phyloP scores from a whole-genome alignment of 225 moss, liverwort and hornwort genomes.

The Polytrichum commune region DNA sequence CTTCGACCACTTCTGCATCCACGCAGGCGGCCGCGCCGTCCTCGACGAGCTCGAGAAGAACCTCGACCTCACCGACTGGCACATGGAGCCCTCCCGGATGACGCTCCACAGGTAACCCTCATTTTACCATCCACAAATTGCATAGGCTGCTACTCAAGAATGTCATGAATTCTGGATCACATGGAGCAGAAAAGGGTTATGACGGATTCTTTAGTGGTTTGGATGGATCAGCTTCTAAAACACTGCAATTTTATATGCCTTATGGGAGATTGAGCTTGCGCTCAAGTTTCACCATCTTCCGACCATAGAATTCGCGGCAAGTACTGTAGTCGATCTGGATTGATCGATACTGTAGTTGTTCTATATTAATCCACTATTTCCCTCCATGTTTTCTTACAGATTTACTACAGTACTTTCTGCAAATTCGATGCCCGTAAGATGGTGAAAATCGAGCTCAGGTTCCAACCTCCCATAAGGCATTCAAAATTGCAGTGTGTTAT shows the following conservation, averaged over 20 bases:
- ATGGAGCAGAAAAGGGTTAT: background rate
- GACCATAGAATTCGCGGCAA: too few relatives aligned
- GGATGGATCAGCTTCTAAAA: too few relatives aligned
- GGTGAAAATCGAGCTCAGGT: too few relatives aligned
- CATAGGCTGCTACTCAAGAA: background rate
- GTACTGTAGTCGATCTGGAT: too few relatives aligned
- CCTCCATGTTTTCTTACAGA: too few relatives aligned
- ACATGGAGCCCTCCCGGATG: slow-evolving; percentile 57
- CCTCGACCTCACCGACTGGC: slow-evolving; percentile 50
- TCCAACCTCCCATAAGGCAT: too few relatives aligned
- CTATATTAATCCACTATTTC: too few relatives aligned
- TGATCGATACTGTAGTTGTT: too few relatives aligned
- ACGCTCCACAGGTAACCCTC: slow-evolving; percentile 38
- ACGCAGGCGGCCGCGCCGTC: slow-evolving; percentile 52
- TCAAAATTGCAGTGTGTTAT: too few relatives aligned
- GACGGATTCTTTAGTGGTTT: background rate
- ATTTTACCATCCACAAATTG: background rate
- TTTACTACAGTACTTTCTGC: too few relatives aligned
- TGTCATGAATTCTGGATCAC: background rate
- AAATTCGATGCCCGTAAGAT: too few relatives aligned
- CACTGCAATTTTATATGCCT: background rate
- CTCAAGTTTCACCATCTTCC: too few relatives aligned
- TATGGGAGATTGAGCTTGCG: background rate
- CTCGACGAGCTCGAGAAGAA: slow-evolving; percentile 56
- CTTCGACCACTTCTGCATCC: slow-evolving; percentile 58